A percentile compares a stretch with the other conserved stretches of the same genome.
These are phyloP conservation scores for Botrytis elliptica DNA, from an alignment of 2,329 filamentous ascomycete species.

Conservation along the genomic window DNA sequence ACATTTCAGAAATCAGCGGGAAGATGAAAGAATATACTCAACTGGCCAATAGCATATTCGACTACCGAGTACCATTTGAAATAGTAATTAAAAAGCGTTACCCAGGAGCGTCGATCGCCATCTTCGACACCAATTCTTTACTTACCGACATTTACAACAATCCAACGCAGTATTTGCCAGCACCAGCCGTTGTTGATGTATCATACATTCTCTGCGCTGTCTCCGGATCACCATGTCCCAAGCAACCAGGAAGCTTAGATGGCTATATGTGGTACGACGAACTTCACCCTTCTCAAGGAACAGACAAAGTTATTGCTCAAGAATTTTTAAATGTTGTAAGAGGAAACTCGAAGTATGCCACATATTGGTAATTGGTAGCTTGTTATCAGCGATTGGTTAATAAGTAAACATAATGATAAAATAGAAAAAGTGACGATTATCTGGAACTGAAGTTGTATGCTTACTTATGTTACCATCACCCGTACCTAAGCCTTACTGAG, in stretches of 20 bases:
- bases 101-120: conserved; percentile 59
- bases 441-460: neutral
- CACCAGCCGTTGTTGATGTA: conserved; percentile 61
- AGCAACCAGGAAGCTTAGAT: conserved; percentile 46
- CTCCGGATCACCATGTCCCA: conserved; percentile 39
- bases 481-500: neutral
- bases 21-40: conserved; percentile 53
- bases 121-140: conserved; percentile 66
- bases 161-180: conserved; percentile 60
- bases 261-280: conserved; percentile 74
- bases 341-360: conserved; percentile 43
- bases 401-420: neutral
- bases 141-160: conserved; percentile 63
- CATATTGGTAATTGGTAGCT: conserved; percentile 34
- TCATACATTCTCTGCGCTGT: conserved; percentile 55
- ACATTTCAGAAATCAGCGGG: conserved; percentile 47
- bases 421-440: neutral
- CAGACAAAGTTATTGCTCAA: conserved; percentile 55
- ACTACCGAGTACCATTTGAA: conserved; percentile 51
- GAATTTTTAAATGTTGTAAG: conserved; percentile 56
- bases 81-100: conserved; percentile 47
- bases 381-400: neutral
- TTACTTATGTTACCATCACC: neutral
- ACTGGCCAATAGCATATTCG: conserved; percentile 49
- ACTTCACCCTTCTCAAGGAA: conserved; percentile 67